phyloP scores from a whole-genome alignment of 106 monocot species.

The Allium fistulosum region DNA sequence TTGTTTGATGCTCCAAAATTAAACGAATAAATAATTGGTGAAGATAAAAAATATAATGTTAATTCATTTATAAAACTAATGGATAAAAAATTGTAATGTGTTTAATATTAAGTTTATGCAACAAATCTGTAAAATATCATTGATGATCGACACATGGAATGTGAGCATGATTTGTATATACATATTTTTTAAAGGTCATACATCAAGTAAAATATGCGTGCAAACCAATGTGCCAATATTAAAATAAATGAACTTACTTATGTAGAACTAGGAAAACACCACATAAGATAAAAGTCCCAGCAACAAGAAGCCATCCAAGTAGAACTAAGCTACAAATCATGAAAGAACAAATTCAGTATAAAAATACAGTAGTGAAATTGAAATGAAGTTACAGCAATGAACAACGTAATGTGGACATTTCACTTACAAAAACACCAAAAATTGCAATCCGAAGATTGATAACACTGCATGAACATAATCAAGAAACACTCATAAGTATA shows the following conservation, averaged over 20 bases:
- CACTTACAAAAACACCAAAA: conserved; percentile 77
- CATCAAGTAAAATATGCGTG: no score
- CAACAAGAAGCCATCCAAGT: conserved; percentile 91
- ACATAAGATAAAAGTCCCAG: conserved; percentile 67
- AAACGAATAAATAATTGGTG: no score
- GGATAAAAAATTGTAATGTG: no score
- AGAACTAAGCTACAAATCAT: conserved; percentile 59
- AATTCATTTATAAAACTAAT: no score
- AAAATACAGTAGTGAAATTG: not conserved
- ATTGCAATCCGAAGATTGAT: conserved; percentile 58
- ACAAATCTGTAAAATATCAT: no score
- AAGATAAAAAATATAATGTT: no score
- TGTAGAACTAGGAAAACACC: conserved; percentile 80
- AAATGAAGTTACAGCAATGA: not conserved
- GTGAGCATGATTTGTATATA: no score
- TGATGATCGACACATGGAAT: no score
- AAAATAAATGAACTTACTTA: conserved; percentile 50
- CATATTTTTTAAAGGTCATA: no score
- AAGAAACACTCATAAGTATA: not conserved
- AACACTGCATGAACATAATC: conserved; percentile 47
- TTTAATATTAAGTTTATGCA: no score
- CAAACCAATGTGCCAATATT: not conserved
- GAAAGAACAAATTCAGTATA: conserved; percentile 5
- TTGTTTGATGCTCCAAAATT: no score
- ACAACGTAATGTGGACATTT: not conserved